phyloP scores from a whole-genome alignment of 1,284 basidiomycete species.

The Exobasidium rhododendri region DNA sequence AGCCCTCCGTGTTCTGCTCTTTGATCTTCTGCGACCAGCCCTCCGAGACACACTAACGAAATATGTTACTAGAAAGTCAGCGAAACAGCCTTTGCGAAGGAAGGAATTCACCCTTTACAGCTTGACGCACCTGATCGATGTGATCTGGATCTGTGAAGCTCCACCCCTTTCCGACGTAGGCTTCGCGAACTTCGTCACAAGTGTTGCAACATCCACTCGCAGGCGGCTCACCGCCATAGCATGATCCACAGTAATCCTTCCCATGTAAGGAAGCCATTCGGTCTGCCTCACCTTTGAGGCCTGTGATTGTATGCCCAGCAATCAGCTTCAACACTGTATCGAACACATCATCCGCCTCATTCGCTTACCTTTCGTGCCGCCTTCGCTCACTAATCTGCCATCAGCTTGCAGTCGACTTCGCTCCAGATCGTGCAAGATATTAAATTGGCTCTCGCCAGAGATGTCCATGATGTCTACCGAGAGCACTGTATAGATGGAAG shows the following conservation, averaged over 20 bases:
- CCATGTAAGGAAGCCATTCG: conserved; percentile 31
- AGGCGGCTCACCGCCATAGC: conserved; percentile 84
- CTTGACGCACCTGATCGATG: conserved; percentile 86
- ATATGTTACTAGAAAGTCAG: too few relatives aligned
- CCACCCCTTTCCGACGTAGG: conserved; percentile 91
- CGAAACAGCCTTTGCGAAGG: not conserved
- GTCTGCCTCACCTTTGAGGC: conserved; percentile 45
- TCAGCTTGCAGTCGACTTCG: conserved; percentile 72
- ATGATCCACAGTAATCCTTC: conserved; percentile 67
- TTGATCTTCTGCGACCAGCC: conserved; percentile 91
- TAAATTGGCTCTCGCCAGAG: conserved; percentile 83
- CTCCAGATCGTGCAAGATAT: conserved; percentile 70
- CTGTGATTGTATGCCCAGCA: too few relatives aligned
- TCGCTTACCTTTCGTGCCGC: conserved; percentile 10
- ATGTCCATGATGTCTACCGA: conserved; percentile 93
- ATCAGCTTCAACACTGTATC: too few relatives aligned
- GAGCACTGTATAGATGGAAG: conserved; percentile 21
- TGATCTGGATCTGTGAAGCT: conserved; percentile 84
- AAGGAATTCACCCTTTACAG: too few relatives aligned
- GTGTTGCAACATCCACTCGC: conserved; percentile 77
- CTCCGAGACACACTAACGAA: conserved; percentile 89
- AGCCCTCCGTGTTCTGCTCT: conserved; percentile 89
- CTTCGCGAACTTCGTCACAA: conserved; percentile 88
- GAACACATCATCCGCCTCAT: conserved; percentile 8
- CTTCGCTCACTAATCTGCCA: conserved; percentile 57